Base-by-base conservation (phyloP, 495 filamentous ascomycete genomes). In the Aspergillus avenaceus region DNA sequence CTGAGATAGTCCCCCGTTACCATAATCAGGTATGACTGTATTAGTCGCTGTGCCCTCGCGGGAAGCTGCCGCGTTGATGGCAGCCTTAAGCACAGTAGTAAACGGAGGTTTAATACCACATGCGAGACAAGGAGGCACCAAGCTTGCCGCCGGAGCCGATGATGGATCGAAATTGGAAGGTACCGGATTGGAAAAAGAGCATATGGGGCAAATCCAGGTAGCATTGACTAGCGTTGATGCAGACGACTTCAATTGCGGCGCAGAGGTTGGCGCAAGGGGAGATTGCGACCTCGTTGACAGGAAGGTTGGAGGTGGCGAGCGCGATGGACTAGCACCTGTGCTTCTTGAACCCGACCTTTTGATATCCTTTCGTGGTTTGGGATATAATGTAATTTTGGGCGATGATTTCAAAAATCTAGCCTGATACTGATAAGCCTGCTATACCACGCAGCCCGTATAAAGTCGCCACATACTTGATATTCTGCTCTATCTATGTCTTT, bases 201-300 rank as follows among this genome's bases (percentile, higher is more conserved):
- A 98, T 62, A 98, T 97, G 2, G 89, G 86, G 72, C 95, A 98
- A 38, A 98, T 84, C 93, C 93, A 98, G n/a, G 91, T 96, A 4
- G 87, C 91, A 59, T 73, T 80, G 34, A 69, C 54, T 11, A 60
- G 59, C 28, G 68, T 64, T 6, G 66, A 60, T 24, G 70, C 54
- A 3, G 59, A 46, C 1, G 58, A 48, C 12, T 53, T 54, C 14
- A 47, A 32, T n/a, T 59, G 59, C 8, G 60, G 43, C 8, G 28
- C 25, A 7, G 45, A 52, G 7, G 55, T 42, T 8, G 60, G 63
- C 21, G 63, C 43, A 11, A 61, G 53, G n/a, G 60, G 56, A 23
- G 66, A 65, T n/a, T 54, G 58, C 45, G 60, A 50, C 24, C 54
- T 51, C 9, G 40, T 41, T 12, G 59, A 38, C 28, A 59, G 64